Evolutionary conservation across 176 grass and related monocot species (phyloP), one percentile per base, ranked within the genome.

Genomic region (Rhynchospora tenuis): DNA sequence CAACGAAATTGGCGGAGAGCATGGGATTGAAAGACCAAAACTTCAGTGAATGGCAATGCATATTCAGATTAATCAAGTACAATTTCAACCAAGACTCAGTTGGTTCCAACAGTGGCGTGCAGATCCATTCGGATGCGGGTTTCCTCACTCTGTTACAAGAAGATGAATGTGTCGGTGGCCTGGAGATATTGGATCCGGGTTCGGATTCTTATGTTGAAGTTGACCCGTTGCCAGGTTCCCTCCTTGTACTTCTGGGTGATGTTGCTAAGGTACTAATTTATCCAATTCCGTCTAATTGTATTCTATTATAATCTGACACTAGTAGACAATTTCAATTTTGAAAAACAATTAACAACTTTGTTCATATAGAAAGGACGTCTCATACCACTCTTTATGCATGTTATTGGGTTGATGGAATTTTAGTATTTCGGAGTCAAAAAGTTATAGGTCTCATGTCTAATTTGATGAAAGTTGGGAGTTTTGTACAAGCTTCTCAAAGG

Each of bases 131-230:
- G 8, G 94, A 93, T 66, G 89, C 89, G 9, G 81, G 91, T 50
- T 93, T 97, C 91, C 83, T 97, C 56, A 93, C 94, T 79, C 87
- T 97, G 68, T 88, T 97, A 45, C 94, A 97, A 79, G 89, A 97
- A 66, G 94, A 97, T 83, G 91, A 91, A 24, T 90, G 83, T 82
- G 94, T 97, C 23, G 91, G 94, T 61, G 94, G 91, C 38, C 85
- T 97, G 23, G 91, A 97, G 89, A 84, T 97, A 46, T 69, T 93
- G 63, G 89, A 97, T 82, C 82, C 86, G 0, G 78, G 43, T 67
- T 8, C 48, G 43, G 87, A 83, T 24, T 65, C 77, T 22, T 97
- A 90, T 84, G 42, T 86, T 7, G 73, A 81, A 60, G 89, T 97
- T 0, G 83, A 88, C 38, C 83, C 87, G 20, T 55, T 89, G 67